Evolutionary conservation across 176 grass and related monocot species (phyloP), one percentile per base, ranked within the genome.

Genomic region (Oryza meyeriana): DNA sequence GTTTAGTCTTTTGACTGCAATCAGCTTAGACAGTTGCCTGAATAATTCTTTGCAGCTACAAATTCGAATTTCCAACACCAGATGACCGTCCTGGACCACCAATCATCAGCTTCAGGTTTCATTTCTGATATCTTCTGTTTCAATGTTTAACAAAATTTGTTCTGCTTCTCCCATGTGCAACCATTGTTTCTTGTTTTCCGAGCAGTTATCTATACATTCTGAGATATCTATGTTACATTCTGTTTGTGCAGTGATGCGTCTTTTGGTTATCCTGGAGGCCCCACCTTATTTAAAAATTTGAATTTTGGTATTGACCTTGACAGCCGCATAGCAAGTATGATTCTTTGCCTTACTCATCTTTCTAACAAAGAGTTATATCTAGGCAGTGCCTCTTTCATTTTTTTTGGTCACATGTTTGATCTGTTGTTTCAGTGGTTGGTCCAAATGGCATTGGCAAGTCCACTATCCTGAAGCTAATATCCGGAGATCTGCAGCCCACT

Each of bases 61-160:
- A 98, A 75, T 98, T 98, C 89, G 95, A 98, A 61, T 98, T 98
- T 83, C 95, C 92, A 61, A 98, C 95, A 34, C 92, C 92, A 50
- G 95, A 98, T 84, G 95, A 98, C 63, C 85, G 86, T 28, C 95
- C 95, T 29, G 95, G 95, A 74, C 92, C 81, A 75, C 95, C 95
- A 78, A 98, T 98, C 62, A 98, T 98, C 75, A 98, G 95, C 86
- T 98, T 98, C 92, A 98, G 92, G 95, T 98, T 85, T 85, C 47
- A 32, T 64, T 89, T 62, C 48, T 63, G 5, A 84, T 83, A 27
- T 40, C 31, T 74, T 65, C 9, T 70, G 39, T 31, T 70, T 39
- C 44, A 69, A 33, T 30, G 67, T 69, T 69, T 69, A 75, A 64
- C 55, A 58, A 81, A 83, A 22, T 48, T 79, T n/a, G 24, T 58